Evolutionary conservation across 2,329 filamentous ascomycete genomes (phyloP), one percentile per base, ranked within the genome.

Genomic region (Kalaharituber pfeilii): DNA sequence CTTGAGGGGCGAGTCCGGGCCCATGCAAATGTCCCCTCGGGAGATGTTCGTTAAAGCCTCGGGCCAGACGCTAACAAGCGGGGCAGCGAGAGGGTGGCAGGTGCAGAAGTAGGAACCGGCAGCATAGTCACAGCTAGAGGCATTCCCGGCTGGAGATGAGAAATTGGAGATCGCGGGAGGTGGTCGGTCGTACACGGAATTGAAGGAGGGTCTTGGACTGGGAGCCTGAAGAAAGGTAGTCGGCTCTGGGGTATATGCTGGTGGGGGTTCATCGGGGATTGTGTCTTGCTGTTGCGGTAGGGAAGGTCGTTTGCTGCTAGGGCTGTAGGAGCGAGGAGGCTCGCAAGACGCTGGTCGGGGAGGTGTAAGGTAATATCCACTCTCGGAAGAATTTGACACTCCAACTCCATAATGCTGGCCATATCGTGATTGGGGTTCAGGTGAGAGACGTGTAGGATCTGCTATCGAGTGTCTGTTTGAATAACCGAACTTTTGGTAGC

Each of bases 81-180:
- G 77, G 3, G 66, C 62, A 52, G 71, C 72, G 13, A 88, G 71
- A 1, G 77, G 78, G 64, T 82, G 76, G 15, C 70, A 66, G 3
- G 65, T 60, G 63, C 81, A 84, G 82, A 83, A 89, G 15, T 67
- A 66, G 64, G 80, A 76, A 52, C 80, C 84, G 2, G 75, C 75
- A 24, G 77, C 74, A 57, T 81, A 78, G 56, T 84, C 76, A 50
- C 73, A 72, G 60, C 76, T 73, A 2, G 75, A 75, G 1, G 84
- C 80, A 66, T 89, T 89, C 64, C 78, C 80, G 2, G 80, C 75
- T 0, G 79, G 78, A 11, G 82, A 86, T 9, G 50, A 55, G n/a
- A 39, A 27, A 22, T 47, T 13, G 53, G 52, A 26, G 26, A 54
- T 6, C 2, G 53, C 26, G 27, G 55, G 51, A 8, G 51, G 49